Conservation (phyloP, 164 flowering plant species). For the Annona squamosa region DNA sequence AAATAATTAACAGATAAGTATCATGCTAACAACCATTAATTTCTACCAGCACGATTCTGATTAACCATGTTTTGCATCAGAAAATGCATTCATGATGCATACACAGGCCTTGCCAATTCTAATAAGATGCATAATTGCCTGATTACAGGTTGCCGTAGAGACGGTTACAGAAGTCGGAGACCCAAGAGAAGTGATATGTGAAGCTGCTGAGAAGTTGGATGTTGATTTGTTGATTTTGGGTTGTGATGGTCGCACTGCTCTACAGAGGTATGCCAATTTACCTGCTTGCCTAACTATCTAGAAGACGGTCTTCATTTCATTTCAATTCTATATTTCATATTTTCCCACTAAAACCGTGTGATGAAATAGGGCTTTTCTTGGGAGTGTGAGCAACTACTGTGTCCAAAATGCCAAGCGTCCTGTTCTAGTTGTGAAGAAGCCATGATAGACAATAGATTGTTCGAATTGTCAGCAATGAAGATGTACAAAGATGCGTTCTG, state of each 20-base stretch:
- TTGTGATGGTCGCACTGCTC: slow-evolving; percentile 40
- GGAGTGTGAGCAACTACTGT: slow-evolving; percentile 43
- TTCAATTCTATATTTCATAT: not conserved
- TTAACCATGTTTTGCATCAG: not conserved
- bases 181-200: slow-evolving; percentile 56
- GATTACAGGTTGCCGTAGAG: slow-evolving; percentile 38
- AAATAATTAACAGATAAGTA: too few relatives aligned
- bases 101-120: not conserved
- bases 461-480: not conserved
- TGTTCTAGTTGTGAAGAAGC: slow-evolving; percentile 37
- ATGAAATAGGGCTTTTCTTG: slow-evolving; percentile 31
- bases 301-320: not conserved
- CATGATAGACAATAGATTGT: slow-evolving; percentile 4
- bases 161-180: slow-evolving; percentile 45
- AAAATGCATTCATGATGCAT: not conserved
- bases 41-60: too few relatives aligned
- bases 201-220: slow-evolving; percentile 41
- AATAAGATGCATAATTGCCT: not conserved
- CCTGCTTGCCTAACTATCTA: not conserved
- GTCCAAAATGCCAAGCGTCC: slow-evolving; percentile 39
- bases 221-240: slow-evolving; percentile 50
- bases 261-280: slow-evolving; percentile 38
- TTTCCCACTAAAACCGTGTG: slow-evolving; percentile 1
- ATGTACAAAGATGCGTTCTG: not conserved
- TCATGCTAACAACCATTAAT: too few relatives aligned